Evolutionary conservation across 805 yeast species (phyloP), one percentile per base, ranked within the genome.

Genomic region (Saturnispora sekii): DNA sequence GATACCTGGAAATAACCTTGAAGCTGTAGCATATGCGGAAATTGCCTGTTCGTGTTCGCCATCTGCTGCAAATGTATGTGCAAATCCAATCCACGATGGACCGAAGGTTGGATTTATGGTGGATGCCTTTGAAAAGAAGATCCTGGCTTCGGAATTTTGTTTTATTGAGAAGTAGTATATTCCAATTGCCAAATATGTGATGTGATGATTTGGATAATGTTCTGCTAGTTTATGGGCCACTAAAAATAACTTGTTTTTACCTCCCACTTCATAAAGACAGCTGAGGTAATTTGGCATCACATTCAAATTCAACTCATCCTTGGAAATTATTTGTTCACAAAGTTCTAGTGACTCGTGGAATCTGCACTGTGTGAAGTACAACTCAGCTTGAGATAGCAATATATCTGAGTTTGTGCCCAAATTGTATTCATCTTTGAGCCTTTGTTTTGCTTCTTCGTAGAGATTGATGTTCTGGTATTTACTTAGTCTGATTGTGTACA

Each of bases 21-120:
- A 87, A 0, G 97, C 97, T 10, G 95, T 89, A 1, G 97, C 89
- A 63, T 89, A 93, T 0, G 97, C 97, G 46, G 96, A 83, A 17
- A 93, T 83, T 1, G 97, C 97, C 63, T 93, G 97, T 61, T 93
- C 99, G 61, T 93, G 97, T 63, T 93, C 99, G n/a, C 96, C 95
- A 61, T 93, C 98, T 3, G 85, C 81, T 0, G 96, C 96, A 73
- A 89, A 93, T 0, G 97, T 89, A 57, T 90, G 97, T 1, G 97
- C 97, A 66, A 93, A 93, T 2, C 97, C 98, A 31, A 93, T 79
- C 98, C 98, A 93, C 1, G 97, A 95, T 43, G 85, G 90, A 0
- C 93, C 94, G 65, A 85, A 88, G 52, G 81, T 84, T 3, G 98
- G 94, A 55, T 87, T 83, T 48, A 89, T 63, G 52, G 88, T 70